Conservation (phyloP, 805 yeast genomes). For the Saccharomycopsis sp. region DNA sequence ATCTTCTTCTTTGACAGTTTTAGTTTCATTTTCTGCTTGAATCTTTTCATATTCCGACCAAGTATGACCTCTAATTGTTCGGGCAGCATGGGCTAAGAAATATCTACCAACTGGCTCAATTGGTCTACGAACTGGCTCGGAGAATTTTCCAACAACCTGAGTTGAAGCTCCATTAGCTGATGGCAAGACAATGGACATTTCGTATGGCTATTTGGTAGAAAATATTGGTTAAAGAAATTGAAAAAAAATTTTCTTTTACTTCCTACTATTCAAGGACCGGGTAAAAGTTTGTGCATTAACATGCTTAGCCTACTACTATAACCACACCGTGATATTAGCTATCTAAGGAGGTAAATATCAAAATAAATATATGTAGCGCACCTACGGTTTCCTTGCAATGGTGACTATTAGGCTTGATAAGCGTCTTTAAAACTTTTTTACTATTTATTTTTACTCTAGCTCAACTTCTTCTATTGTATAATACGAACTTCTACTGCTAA, state of each 20-base stretch:
- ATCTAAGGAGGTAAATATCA: too few species aligned
- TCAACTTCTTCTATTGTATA: too few species aligned
- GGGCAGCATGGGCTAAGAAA: conserved; percentile 93
- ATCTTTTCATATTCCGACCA: conserved; percentile 96
- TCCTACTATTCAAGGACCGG: too few species aligned
- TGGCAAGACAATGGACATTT: conserved; percentile 34
- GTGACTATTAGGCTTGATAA: too few species aligned
- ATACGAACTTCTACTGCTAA: too few species aligned
- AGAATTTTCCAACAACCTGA: conserved; percentile 42
- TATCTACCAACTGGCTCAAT: conserved; percentile 96
- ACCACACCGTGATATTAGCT: too few species aligned
- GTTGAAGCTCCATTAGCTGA: conserved; percentile 51
- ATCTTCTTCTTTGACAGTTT: conserved; percentile 56
- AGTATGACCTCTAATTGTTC: conserved; percentile 93
- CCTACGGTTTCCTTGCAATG: too few species aligned
- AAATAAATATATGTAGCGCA: too few species aligned
- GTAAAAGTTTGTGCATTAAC: too few species aligned
- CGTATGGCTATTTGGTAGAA: neutral
- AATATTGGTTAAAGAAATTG: neutral
- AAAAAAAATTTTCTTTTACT: neutral
- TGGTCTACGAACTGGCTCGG: conserved; percentile 67
- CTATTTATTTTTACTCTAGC: too few species aligned
- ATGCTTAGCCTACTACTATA: too few species aligned
- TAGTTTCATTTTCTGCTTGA: conserved; percentile 84
- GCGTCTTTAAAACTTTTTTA: too few species aligned